Evolutionary conservation across 2,329 filamentous ascomycete genomes (phyloP).

Genomic region (Onygena corvina): DNA sequence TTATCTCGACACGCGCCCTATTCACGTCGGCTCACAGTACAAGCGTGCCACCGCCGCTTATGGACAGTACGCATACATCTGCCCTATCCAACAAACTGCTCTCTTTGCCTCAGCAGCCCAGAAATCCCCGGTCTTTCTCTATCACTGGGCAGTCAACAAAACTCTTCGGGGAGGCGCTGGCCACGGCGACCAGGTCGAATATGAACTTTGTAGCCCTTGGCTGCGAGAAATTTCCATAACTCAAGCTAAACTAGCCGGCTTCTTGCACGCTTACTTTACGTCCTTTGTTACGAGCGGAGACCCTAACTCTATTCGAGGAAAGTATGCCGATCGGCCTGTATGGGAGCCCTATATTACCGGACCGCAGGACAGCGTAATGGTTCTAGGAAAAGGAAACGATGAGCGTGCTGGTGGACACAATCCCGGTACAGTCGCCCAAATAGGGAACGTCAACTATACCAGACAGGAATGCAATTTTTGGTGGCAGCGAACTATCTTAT

Average conservation of each 20-base stretch:
- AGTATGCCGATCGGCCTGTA: slow-evolving; percentile 22
- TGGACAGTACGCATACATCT: slow-evolving; percentile 40
- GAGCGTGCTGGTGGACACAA: slow-evolving; percentile 36
- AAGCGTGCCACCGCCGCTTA: slow-evolving; percentile 41
- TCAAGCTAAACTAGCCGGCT: slow-evolving; percentile 35
- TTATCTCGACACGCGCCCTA: slow-evolving; percentile 27
- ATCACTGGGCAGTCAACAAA: slow-evolving; percentile 43
- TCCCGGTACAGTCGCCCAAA: slow-evolving; percentile 30
- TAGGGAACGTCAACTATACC: slow-evolving; percentile 34
- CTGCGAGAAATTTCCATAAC: slow-evolving; percentile 27
- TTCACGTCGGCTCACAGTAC: slow-evolving; percentile 39
- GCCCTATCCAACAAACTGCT: slow-evolving; percentile 38
- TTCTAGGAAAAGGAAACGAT: slow-evolving; percentile 39
- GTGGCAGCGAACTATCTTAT: slow-evolving; percentile 23
- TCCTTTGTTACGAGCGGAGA: slow-evolving; percentile 40
- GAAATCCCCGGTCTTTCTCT: slow-evolving; percentile 37
- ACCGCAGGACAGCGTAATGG: slow-evolving; percentile 29
- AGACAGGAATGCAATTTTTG: slow-evolving; percentile 39
- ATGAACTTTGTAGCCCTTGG: slow-evolving; percentile 34
- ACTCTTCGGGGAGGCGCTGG: slow-evolving; percentile 36
- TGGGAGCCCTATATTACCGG: slow-evolving; percentile 28
- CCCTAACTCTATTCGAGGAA: slow-evolving; percentile 30
- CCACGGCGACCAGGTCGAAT: slow-evolving; percentile 40
- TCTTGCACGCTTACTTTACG: slow-evolving; percentile 38
- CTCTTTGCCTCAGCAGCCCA: slow-evolving; percentile 26